Percentiles rank a stretch among this genome's conserved stretches.
Evolutionary conservation across 2,329 filamentous ascomycete species (phyloP).

Genomic region (Cercospora sp.): DNA sequence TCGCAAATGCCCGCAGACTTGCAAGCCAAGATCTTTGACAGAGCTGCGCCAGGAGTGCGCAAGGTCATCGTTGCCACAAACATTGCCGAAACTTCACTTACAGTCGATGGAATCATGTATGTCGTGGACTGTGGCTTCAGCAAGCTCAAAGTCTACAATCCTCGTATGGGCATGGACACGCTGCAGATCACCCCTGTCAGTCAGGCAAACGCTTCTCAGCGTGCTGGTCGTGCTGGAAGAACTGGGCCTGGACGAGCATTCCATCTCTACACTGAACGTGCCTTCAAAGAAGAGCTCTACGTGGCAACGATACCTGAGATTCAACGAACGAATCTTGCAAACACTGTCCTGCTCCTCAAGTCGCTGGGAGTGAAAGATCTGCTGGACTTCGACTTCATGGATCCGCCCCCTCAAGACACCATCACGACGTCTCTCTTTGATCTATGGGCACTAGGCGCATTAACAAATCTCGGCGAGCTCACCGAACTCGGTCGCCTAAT

Average conservation of each 20-base stretch:
- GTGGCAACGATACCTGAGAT: constrained; percentile 97
- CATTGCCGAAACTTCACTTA: constrained; percentile 96
- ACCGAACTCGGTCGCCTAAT: constrained; percentile 85
- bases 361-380: constrained; percentile 92
- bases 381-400: constrained; percentile 98
- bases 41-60: constrained; percentile 81
- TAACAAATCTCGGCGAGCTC: constrained; percentile 91
- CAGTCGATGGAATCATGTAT: constrained; percentile 98
- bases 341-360: constrained; percentile 91
- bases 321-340: constrained; percentile 91
- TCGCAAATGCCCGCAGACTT: constrained; percentile 99
- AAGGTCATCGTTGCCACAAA: constrained; percentile 99
- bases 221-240: constrained; percentile 87
- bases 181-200: constrained; percentile 97
- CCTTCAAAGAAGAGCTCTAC: constrained; percentile 94
- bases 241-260: constrained; percentile 96
- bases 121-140: constrained; percentile 96
- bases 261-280: constrained; percentile 88
- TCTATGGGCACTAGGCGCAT: constrained; percentile 88
- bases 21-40: constrained; percentile 96
- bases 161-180: constrained; percentile 98
- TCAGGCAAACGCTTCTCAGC: constrained; percentile 91
- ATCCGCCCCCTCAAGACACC: constrained; percentile 94
- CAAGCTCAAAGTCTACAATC: constrained; percentile 98
- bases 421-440: constrained; percentile 97